These are phyloP conservation scores for Quercus ilex DNA, from an alignment of 306 rosid genomes.

Conservation along the genomic window DNA sequence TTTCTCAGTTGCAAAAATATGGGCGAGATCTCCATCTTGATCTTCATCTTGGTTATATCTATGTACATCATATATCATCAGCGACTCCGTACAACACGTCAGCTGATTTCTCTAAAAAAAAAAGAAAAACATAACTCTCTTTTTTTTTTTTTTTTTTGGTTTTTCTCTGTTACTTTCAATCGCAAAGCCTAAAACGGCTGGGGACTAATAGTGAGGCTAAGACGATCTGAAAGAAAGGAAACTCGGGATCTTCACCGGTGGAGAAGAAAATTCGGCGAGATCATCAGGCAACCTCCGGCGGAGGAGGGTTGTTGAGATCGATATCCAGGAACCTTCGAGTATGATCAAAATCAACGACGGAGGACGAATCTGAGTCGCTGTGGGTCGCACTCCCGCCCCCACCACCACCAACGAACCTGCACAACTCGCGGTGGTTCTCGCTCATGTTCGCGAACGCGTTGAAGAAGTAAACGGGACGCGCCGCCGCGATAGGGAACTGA, in stretches of 20 bases:
- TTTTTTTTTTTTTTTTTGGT: background rate
- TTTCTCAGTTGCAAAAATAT: conserved; percentile 39
- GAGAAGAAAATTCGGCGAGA: conserved; percentile 2
- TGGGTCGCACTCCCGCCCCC: conserved; percentile 1
- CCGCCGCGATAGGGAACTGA: conserved; percentile 6
- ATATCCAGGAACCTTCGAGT: conserved; percentile 42
- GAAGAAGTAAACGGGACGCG: conserved; percentile 47
- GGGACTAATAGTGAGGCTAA: background rate
- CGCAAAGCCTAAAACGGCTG: background rate
- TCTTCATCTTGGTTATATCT: conserved; percentile 5
- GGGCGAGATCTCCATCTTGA: no score
- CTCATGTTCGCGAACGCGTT: conserved; percentile 41
- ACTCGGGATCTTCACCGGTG: conserved; percentile 2
- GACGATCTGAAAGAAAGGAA: background rate
- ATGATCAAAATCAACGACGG: conserved; percentile 44
- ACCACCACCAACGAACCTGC: conserved; percentile 23
- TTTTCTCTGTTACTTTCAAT: background rate
- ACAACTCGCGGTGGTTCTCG: conserved; percentile 30
- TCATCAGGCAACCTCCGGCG: conserved; percentile 59
- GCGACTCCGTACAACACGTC: conserved; percentile 19
- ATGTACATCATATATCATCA: conserved; percentile 38
- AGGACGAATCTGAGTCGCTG: conserved; percentile 56
- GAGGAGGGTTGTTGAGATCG: conserved; percentile 71
- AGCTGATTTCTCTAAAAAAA: conserved; percentile 16
- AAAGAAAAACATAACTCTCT: no score